These are phyloP conservation scores for Colletotrichum echinochloae DNA, from an alignment of 2,329 filamentous ascomycete species.

Conservation along the genomic window DNA sequence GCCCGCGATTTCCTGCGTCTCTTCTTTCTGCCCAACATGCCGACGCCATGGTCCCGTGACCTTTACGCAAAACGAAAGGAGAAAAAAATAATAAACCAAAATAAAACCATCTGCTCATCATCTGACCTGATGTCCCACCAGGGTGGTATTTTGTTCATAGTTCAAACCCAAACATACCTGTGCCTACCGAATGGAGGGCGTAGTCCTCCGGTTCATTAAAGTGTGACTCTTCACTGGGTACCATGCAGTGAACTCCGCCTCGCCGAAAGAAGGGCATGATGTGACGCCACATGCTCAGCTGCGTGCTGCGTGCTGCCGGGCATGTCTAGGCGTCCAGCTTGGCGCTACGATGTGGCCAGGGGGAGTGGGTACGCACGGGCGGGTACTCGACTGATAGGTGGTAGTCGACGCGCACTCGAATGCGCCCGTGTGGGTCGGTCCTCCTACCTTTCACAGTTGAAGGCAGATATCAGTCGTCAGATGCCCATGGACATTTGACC, in stretches of 20 bases:
- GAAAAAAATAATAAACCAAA: too few relatives aligned
- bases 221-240: neutral
- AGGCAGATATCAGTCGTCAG: neutral
- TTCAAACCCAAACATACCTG: neutral
- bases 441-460: neutral
- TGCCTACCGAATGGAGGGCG: neutral
- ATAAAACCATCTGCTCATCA: conserved; percentile 7
- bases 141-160: neutral
- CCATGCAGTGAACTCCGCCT: conserved; percentile 1
- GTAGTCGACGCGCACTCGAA: neutral
- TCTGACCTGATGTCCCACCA: conserved; percentile 21
- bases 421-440: neutral
- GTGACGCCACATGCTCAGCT: conserved; percentile 20
- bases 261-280: neutral
- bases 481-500: neutral
- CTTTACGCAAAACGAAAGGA: neutral
- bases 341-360: neutral
- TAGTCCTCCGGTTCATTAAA: neutral
- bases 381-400: neutral
- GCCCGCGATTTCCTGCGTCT: neutral
- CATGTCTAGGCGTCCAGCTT: conserved; percentile 4
- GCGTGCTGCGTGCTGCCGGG: conserved; percentile 6
- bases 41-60: neutral
- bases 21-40: conserved; percentile 17
- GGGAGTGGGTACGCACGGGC: neutral